A percentile compares a stretch with the other conserved stretches of the same genome.
phyloP scores from a whole-genome alignment of 2,329 filamentous ascomycete species.

The Penicillium crustosum region DNA sequence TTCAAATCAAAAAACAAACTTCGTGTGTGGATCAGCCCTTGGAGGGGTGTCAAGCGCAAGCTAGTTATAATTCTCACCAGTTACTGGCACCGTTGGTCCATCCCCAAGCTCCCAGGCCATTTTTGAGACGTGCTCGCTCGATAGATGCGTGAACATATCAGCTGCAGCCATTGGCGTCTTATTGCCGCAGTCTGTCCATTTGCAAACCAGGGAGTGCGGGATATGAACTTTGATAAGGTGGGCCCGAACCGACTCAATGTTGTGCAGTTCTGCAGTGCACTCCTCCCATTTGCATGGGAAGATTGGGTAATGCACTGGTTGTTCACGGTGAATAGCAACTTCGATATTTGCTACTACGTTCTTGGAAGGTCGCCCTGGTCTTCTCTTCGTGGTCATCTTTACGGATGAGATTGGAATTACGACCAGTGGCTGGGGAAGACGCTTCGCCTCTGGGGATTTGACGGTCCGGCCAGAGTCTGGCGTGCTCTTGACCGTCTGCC shows the following conservation, averaged over 20 bases:
- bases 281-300: constrained; percentile 60
- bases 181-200: constrained; percentile 28
- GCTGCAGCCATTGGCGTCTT: constrained; percentile 27
- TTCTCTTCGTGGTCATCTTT: constrained; percentile 15
- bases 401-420: constrained; percentile 14
- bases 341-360: constrained; percentile 18
- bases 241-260: constrained; percentile 58
- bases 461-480: neutral
- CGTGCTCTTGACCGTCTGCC: neutral
- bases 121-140: constrained; percentile 52
- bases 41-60: neutral
- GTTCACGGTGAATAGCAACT: constrained; percentile 19
- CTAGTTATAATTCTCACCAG: constrained; percentile 52
- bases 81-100: constrained; percentile 55
- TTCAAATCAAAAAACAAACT: constrained; percentile 7
- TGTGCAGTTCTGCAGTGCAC: constrained; percentile 61
- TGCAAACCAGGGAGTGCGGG: constrained; percentile 29
- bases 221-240: constrained; percentile 60
- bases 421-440: constrained; percentile 9
- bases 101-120: constrained; percentile 61
- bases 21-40: constrained; percentile 24
- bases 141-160: constrained; percentile 54
- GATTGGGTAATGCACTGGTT: constrained; percentile 34
- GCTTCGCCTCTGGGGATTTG: constrained; percentile 1
- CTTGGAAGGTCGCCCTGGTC: constrained; percentile 22